Conservation (phyloP, 495 filamentous ascomycete species). For the Chaetomidium leptoderma region DNA sequence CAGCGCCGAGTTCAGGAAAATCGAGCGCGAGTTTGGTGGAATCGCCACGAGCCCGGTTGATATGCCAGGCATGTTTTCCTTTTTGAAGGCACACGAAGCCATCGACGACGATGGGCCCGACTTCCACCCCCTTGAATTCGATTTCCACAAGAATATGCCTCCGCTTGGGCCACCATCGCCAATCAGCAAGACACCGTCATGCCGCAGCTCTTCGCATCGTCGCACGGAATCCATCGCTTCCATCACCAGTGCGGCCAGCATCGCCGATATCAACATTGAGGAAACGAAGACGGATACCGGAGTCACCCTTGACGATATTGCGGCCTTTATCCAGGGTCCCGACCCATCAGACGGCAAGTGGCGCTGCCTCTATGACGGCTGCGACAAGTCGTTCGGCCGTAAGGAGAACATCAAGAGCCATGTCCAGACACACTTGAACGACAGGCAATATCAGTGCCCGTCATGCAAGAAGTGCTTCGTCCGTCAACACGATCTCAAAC, state of each 20-base stretch:
- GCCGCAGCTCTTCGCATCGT: constrained; percentile 39
- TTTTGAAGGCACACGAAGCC: constrained; percentile 21
- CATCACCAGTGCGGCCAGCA: constrained; percentile 49
- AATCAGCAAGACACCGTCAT: constrained; percentile 22
- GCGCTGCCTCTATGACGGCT: constrained; percentile 76
- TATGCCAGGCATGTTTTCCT: constrained; percentile 30
- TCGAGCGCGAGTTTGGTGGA: constrained; percentile 44
- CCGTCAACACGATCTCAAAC: constrained; percentile 92
- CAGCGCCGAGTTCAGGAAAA: constrained; percentile 48
- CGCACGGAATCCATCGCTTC: constrained; percentile 49
- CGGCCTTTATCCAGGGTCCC: constrained; percentile 75
- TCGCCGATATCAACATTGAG: constrained; percentile 53
- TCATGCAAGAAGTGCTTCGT: constrained; percentile 92
- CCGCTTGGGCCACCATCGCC: constrained; percentile 8
- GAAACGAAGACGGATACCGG: constrained; percentile 63
- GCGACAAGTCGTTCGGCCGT: constrained; percentile 78
- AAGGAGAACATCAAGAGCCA: constrained; percentile 98
- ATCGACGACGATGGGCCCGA: constrained; percentile 40
- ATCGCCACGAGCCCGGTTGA: constrained; percentile 16
- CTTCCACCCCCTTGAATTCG: constrained; percentile 23
- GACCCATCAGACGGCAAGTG: constrained; percentile 72
- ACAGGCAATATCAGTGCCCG: constrained; percentile 86
- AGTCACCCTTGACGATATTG: constrained; percentile 81
- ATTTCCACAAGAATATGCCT: constrained; percentile 19
- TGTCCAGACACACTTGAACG: constrained; percentile 94